Conservation (phyloP, 257 asterid species). For the Lithospermum erythrorhizon region DNA sequence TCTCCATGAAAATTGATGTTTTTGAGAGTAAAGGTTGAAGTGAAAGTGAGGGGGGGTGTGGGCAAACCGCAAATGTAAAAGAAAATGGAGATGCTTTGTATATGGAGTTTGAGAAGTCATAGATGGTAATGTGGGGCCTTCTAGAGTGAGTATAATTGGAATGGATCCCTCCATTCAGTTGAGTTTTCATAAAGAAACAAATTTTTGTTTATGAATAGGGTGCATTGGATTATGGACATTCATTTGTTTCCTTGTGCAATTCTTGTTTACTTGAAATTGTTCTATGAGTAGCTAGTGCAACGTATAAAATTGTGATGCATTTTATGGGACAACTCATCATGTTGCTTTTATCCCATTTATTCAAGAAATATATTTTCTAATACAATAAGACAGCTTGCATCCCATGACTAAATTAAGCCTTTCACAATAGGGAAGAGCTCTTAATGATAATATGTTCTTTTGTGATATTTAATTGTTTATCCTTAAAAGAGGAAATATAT, state of each 20-base stretch:
- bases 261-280: not conserved
- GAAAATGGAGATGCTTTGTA: not conserved
- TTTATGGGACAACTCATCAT: too few relatives aligned
- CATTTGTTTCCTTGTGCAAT: not conserved
- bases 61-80: conserved; percentile 5
- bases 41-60: not conserved
- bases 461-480: too few relatives aligned
- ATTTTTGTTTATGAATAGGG: conserved; percentile 21
- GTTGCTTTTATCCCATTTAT: too few relatives aligned
- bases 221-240: conserved; percentile 10
- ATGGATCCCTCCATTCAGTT: conserved; percentile 25
- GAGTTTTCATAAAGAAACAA: conserved; percentile 33
- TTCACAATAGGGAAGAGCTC: too few relatives aligned
- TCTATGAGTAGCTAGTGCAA: not conserved
- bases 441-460: too few relatives aligned
- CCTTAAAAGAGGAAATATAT: too few relatives aligned
- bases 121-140: conserved; percentile 22
- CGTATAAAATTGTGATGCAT: too few relatives aligned
- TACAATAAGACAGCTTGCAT: too few relatives aligned
- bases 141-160: conserved; percentile 22
- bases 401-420: too few relatives aligned
- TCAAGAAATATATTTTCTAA: too few relatives aligned
- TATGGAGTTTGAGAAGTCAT: not conserved
- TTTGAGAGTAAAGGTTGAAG: not conserved
- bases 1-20: conserved; percentile 32